Conservation (phyloP, 2,329 filamentous ascomycete genomes). For the Fusarium phyllophilum region DNA sequence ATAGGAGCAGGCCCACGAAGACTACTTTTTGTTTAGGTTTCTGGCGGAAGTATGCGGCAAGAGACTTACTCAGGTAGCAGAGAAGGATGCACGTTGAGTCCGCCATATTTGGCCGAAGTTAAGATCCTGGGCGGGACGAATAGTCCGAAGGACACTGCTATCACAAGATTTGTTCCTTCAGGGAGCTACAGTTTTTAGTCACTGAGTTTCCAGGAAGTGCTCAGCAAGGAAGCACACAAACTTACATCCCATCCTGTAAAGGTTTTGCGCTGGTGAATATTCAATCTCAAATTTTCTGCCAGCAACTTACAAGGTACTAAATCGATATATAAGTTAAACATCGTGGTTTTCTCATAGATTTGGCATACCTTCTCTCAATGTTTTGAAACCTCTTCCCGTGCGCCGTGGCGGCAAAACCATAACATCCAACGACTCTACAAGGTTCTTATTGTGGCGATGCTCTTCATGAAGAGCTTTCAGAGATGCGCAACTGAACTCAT, state of each 20-base stretch:
- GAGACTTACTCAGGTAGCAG: slow-evolving; percentile 78
- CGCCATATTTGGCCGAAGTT: slow-evolving; percentile 77
- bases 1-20: slow-evolving; percentile 88
- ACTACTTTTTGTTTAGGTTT: slow-evolving; percentile 54
- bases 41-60: not conserved
- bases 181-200: slow-evolving; percentile 60
- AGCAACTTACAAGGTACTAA: slow-evolving; percentile 78
- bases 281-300: slow-evolving; percentile 71
- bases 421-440: slow-evolving; percentile 84
- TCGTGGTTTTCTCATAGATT: not conserved
- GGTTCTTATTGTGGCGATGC: slow-evolving; percentile 58
- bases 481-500: slow-evolving; percentile 86
- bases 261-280: slow-evolving; percentile 79
- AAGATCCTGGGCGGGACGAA: slow-evolving; percentile 85
- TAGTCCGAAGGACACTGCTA: slow-evolving; percentile 94
- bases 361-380: slow-evolving; percentile 68
- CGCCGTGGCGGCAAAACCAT: slow-evolving; percentile 82
- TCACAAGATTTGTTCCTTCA: slow-evolving; percentile 75
- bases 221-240: not conserved
- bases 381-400: slow-evolving; percentile 79
- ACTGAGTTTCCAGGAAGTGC: not conserved
- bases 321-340: not conserved
- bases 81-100: slow-evolving; percentile 93
- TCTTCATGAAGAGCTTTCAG: slow-evolving; percentile 75
- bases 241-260: slow-evolving; percentile 84